These are phyloP conservation scores for Wallacemonas collosoma DNA, from an alignment of 208 protist genomes.

Conservation along the genomic window DNA sequence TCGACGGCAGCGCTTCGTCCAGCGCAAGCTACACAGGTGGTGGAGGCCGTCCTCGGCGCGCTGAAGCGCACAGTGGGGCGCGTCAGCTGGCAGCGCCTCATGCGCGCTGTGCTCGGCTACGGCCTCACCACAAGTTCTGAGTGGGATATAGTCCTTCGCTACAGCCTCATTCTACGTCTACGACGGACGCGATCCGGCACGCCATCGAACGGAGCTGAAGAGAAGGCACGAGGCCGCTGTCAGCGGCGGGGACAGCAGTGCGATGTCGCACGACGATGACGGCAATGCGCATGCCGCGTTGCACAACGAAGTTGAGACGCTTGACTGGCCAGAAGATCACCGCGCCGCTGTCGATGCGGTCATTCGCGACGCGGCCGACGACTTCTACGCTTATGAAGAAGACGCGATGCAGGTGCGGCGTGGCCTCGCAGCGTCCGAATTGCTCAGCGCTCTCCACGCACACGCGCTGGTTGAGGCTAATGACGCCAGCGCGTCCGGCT, in stretches of 20 bases:
- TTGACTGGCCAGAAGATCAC: slow-evolving; percentile 3
- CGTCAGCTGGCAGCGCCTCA: not conserved
- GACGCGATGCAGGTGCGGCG: slow-evolving; percentile 7
- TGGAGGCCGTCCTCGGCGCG: not conserved
- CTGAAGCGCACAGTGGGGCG: slow-evolving; percentile 11
- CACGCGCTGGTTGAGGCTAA: slow-evolving; percentile 1
- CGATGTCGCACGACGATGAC: not conserved
- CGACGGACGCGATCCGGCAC: slow-evolving; percentile 16
- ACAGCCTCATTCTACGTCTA: slow-evolving; percentile 30
- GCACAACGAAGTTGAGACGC: not conserved
- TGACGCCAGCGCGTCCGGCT: not conserved
- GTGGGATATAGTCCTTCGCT: slow-evolving; percentile 22
- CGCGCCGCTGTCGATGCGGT: slow-evolving; percentile 15
- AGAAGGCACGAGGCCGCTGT: not conserved
- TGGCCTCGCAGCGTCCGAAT: not conserved
- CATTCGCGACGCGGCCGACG: slow-evolving; percentile 15
- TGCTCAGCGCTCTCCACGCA: slow-evolving; percentile 5
- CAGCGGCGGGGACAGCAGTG: not conserved
- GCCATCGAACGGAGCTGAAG: not conserved
- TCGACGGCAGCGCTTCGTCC: not conserved
- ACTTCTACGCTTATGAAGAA: slow-evolving; percentile 14
- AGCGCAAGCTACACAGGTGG: not conserved
- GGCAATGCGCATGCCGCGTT: not conserved
- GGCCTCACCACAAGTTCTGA: slow-evolving; percentile 12
- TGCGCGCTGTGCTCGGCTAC: slow-evolving; percentile 5